Evolutionary conservation across 2,329 filamentous ascomycete species (phyloP).

Genomic region (Fusarium palustre): DNA sequence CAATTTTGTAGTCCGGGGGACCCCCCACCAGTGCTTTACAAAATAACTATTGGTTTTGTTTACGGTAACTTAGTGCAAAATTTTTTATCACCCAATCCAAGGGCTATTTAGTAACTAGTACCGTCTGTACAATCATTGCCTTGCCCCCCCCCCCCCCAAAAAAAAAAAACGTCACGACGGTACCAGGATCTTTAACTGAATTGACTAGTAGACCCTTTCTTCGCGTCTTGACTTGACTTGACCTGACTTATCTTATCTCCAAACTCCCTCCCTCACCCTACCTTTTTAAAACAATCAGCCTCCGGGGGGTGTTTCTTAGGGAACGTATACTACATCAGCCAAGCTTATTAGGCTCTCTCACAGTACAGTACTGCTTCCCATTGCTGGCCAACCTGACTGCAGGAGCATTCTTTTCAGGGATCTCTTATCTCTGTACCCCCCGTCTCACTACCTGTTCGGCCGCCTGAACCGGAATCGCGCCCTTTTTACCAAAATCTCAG

Average conservation of each 20-base stretch:
- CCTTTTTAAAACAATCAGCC: background rate
- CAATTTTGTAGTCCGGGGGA: conserved; percentile 25
- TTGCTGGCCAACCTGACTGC: background rate
- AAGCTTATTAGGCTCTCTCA: background rate
- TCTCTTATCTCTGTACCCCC: conserved; percentile 30
- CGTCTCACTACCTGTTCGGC: conserved; percentile 1
- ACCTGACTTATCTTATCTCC: background rate
- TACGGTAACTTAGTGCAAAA: fast-evolving
- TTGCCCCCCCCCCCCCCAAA: too few relatives aligned
- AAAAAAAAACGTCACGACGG: conserved; percentile 27
- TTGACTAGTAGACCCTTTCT: conserved; percentile 2
- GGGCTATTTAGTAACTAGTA: conserved; percentile 4
- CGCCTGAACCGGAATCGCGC: conserved; percentile 12
- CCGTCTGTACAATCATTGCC: too few relatives aligned
- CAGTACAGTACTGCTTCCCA: background rate
- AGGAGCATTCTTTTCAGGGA: conserved; percentile 14
- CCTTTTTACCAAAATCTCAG: conserved; percentile 12
- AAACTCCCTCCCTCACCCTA: background rate
- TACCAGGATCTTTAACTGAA: conserved; percentile 1
- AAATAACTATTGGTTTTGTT: background rate
- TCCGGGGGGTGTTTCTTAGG: conserved; percentile 4
- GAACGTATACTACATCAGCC: background rate
- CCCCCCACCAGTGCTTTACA: conserved; percentile 26
- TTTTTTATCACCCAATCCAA: background rate
- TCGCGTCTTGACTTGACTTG: background rate